Conservation (phyloP, 495 filamentous ascomycete genomes). For the Aspergillus olivimuriae region DNA sequence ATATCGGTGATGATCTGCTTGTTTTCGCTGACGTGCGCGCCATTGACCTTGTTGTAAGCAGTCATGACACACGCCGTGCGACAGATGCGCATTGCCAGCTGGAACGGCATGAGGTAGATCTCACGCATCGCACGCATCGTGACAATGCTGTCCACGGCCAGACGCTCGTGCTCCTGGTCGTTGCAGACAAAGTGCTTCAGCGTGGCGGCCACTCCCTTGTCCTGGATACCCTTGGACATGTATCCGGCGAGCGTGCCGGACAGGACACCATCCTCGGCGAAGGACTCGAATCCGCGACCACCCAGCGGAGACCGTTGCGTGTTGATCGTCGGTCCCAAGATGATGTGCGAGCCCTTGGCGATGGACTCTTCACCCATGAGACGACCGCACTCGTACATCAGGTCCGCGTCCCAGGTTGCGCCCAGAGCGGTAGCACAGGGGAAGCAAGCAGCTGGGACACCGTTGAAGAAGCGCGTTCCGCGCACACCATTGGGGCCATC, state of each 20-base stretch:
- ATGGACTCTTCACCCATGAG: constrained; percentile 64
- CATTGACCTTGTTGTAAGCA: constrained; percentile 71
- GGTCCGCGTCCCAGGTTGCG: constrained; percentile 60
- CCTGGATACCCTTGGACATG: constrained; percentile 63
- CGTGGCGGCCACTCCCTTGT: constrained; percentile 61
- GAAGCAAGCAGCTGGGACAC: constrained; percentile 60
- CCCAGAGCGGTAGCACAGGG: constrained; percentile 65
- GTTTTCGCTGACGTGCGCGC: constrained; percentile 62
- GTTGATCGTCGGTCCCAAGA: constrained; percentile 74
- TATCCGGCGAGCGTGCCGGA: constrained; percentile 62
- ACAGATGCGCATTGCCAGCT: constrained; percentile 60
- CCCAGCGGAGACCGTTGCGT: constrained; percentile 71
- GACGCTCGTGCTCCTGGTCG: constrained; percentile 68
- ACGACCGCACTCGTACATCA: constrained; percentile 54
- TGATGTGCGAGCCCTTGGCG: constrained; percentile 61
- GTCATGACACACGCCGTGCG: constrained; percentile 66
- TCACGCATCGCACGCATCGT: constrained; percentile 68
- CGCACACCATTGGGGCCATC: constrained; percentile 74
- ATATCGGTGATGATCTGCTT: constrained; percentile 55
- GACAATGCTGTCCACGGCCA: constrained; percentile 60
- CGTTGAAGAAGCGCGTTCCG: constrained; percentile 69
- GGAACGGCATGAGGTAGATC: constrained; percentile 70
- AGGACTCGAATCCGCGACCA: constrained; percentile 72
- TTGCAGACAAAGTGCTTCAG: constrained; percentile 82
- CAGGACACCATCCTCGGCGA: constrained; percentile 72